A percentile compares a stretch with the other conserved stretches of the same genome.
Evolutionary conservation across 805 yeast genomes (phyloP).

Genomic region (Saccharomycopsis vini): DNA sequence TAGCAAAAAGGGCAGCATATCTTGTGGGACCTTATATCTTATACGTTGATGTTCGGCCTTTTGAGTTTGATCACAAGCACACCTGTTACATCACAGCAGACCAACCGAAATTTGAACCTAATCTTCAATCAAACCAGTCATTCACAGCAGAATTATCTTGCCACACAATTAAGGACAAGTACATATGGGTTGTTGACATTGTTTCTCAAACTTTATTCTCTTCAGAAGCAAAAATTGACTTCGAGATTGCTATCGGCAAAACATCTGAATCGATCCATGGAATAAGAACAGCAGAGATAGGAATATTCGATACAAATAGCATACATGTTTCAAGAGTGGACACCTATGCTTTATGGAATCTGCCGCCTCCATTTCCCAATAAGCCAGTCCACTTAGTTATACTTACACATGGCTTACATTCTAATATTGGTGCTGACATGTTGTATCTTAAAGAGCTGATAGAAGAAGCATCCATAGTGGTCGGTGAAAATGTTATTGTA

Average conservation of each 20-base stretch:
- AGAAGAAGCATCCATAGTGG: slow-evolving; percentile 29
- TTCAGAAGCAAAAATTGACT: slow-evolving; percentile 48
- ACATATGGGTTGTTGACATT: slow-evolving; percentile 65
- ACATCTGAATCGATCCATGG: slow-evolving; percentile 18
- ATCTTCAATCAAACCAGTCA: slow-evolving; percentile 58
- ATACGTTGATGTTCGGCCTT: slow-evolving; percentile 54
- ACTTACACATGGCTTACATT: slow-evolving; percentile 70
- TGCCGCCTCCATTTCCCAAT: slow-evolving; percentile 35
- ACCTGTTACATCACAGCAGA: slow-evolving; percentile 59
- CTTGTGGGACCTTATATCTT: slow-evolving; percentile 69
- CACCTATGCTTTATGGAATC: slow-evolving; percentile 65
- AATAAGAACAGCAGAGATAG: neutral
- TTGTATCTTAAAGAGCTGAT: slow-evolving; percentile 56
- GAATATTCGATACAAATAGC: slow-evolving; percentile 6
- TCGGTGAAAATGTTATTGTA: slow-evolving; percentile 46
- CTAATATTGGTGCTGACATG: slow-evolving; percentile 72
- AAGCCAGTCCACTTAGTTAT: slow-evolving; percentile 57
- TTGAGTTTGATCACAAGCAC: neutral
- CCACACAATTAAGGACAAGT: slow-evolving; percentile 48
- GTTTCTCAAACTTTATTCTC: slow-evolving; percentile 65
- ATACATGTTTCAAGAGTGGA: slow-evolving; percentile 42
- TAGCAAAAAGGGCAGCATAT: slow-evolving; percentile 61
- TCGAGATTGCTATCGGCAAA: slow-evolving; percentile 48
- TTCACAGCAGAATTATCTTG: slow-evolving; percentile 52
- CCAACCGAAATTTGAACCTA: slow-evolving; percentile 69